Conservation (phyloP, 352 stramenopile genomes). For the Blastocystis sp. region DNA sequence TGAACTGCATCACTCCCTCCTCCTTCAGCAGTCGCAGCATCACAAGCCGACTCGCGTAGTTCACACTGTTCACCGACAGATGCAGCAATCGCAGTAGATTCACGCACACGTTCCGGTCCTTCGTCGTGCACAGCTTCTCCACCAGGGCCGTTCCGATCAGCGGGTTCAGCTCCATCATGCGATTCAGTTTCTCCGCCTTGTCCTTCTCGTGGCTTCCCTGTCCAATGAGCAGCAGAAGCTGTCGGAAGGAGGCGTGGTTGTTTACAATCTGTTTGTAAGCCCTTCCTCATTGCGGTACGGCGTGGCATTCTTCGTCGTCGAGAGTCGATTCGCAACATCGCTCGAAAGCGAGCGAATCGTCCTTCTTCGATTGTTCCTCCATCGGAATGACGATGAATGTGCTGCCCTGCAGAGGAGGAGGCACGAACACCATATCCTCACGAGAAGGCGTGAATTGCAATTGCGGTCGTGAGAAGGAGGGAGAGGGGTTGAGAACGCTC, state of each 20-base stretch:
- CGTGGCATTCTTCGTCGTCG: neutral
- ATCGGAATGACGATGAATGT: conserved; percentile 4
- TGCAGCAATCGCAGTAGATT: neutral
- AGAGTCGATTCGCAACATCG: neutral
- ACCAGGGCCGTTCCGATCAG: neutral
- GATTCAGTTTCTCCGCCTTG: neutral
- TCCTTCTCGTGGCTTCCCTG: neutral
- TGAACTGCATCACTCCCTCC: neutral
- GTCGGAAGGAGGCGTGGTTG: conserved; percentile 7
- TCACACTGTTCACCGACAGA: neutral
- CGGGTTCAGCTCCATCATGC: neutral
- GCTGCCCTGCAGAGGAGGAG: neutral
- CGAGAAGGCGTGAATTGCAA: neutral
- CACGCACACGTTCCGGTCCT: neutral
- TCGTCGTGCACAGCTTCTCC: neutral
- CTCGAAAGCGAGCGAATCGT: neutral
- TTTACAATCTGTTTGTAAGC: neutral
- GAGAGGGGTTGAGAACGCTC: neutral
- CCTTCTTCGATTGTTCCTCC: neutral
- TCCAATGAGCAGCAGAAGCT: neutral
- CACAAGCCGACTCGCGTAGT: conserved; percentile 23
- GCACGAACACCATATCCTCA: conserved; percentile 30
- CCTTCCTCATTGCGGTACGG: neutral
- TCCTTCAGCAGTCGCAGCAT: neutral
- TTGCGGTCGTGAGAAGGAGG: conserved; percentile 19